Base-by-base conservation (phyloP, 495 filamentous ascomycete species). In the Penicillium manginii region DNA sequence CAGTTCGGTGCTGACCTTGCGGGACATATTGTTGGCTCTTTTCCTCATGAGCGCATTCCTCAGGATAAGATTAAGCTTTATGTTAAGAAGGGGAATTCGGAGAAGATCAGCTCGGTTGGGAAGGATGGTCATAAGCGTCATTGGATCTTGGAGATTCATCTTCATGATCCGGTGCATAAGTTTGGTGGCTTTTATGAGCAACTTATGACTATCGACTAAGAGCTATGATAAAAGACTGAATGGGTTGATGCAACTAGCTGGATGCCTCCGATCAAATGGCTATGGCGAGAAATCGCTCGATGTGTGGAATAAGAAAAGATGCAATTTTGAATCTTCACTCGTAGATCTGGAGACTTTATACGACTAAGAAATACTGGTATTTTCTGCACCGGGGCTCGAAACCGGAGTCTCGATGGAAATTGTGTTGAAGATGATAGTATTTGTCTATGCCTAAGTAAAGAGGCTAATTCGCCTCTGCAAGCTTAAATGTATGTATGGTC, bases 121-220 rank as follows among this genome's bases (percentile, higher is more conserved):
- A 67, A 68, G 52, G 70, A 79, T 61, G 79, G 78, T 5, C 58
- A 69, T 26, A 72, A 67, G 61, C 54, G 75, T 46, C 79, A 81
- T 69, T 83, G 79, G 78, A 81, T 82, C 60, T 50, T 81, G 63
- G 78, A 83, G 61, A 78, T 83, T 57, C 78, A 83, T 66, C 71
- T 82, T 17, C 72, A 72, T 33, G 74, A 83, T 60, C 63, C 50
- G 0, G 71, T 37, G 6, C 65, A 58, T n/a, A 53, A 68, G 10
- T 71, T 74, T 53, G 74, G 69, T 4, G 79, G 63, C 12, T 82
- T 81, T 54, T 71, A 59, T 46, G 78, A 82, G 60, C 69, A 81
- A 55, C 69, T 82, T 19, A 62, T 82, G 58, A 80, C 76, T 0
- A 67, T 79, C 45, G 65, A 29, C 26, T 64, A 53, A 50, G 8